These are phyloP conservation scores for Fusarium azukiicola DNA, from an alignment of 2,329 filamentous ascomycete species.

Conservation along the genomic window DNA sequence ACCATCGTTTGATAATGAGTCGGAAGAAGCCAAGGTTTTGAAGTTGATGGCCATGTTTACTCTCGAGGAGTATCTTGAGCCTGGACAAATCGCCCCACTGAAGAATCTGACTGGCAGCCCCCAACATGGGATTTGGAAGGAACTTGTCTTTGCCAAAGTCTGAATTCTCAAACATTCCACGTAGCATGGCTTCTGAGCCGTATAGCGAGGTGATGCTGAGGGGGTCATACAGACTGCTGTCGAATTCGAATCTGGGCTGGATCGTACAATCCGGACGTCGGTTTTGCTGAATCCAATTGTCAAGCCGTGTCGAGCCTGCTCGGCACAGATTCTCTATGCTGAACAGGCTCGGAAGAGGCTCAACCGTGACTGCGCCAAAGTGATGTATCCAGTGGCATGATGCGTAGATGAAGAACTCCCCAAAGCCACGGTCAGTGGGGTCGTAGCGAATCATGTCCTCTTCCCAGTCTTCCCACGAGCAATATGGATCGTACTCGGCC, in stretches of 20 bases:
- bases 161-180: constrained; percentile 33
- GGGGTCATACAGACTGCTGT: constrained; percentile 58
- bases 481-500: constrained; percentile 46
- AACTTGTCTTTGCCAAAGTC: constrained; percentile 22
- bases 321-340: constrained; percentile 50
- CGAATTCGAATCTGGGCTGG: constrained; percentile 56
- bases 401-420: constrained; percentile 59
- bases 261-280: constrained; percentile 56
- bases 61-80: constrained; percentile 37
- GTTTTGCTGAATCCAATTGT: constrained; percentile 60
- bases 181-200: constrained; percentile 58
- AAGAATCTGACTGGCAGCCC: constrained; percentile 54
- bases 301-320: constrained; percentile 53
- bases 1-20: constrained; percentile 38
- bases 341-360: constrained; percentile 41
- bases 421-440: constrained; percentile 48
- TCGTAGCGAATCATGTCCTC: constrained; percentile 54
- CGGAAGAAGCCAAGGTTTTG: constrained; percentile 44
- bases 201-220: constrained; percentile 60
- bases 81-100: constrained; percentile 53
- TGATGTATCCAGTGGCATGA: constrained; percentile 61
- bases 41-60: constrained; percentile 44
- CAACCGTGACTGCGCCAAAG: constrained; percentile 46
- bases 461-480: constrained; percentile 58
- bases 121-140: constrained; percentile 35